Evolutionary conservation across 352 stramenopile genomes (phyloP).

Genomic region (Globisporangium parvum): DNA sequence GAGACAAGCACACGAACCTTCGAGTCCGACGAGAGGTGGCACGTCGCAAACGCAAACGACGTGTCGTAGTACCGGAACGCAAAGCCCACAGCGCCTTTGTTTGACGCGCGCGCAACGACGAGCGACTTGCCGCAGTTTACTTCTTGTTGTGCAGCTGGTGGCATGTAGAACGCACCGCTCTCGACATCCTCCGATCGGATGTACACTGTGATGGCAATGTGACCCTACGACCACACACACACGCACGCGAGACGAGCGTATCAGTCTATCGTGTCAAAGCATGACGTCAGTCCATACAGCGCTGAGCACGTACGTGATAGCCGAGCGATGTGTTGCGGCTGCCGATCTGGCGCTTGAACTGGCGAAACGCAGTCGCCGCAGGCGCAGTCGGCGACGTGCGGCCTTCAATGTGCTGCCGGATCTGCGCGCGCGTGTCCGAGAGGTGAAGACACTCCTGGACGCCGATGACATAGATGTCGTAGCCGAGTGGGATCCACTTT

Average conservation of each 20-base stretch:
- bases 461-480: conserved; percentile 89
- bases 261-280: background rate
- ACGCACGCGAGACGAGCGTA: background rate
- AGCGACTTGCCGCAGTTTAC: conserved; percentile 76
- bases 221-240: conserved; percentile 27
- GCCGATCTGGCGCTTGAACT: conserved; percentile 78
- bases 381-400: conserved; percentile 17
- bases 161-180: conserved; percentile 77
- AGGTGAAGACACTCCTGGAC: conserved; percentile 88
- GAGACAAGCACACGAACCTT: conserved; percentile 27
- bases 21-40: conserved; percentile 84
- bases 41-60: conserved; percentile 83
- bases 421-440: conserved; percentile 44
- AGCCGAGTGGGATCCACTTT: conserved; percentile 80
- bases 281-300: no score
- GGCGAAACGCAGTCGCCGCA: conserved; percentile 27
- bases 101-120: conserved; percentile 71
- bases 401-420: conserved; percentile 62
- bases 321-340: conserved; percentile 74
- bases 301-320: conserved; percentile 47
- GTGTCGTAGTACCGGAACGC: conserved; percentile 84
- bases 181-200: conserved; percentile 59
- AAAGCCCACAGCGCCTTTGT: conserved; percentile 89
- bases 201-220: conserved; percentile 86
- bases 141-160: conserved; percentile 58